These are phyloP conservation scores for Xylaria sp. DNA, from an alignment of 2,329 filamentous ascomycete genomes.

Conservation along the genomic window DNA sequence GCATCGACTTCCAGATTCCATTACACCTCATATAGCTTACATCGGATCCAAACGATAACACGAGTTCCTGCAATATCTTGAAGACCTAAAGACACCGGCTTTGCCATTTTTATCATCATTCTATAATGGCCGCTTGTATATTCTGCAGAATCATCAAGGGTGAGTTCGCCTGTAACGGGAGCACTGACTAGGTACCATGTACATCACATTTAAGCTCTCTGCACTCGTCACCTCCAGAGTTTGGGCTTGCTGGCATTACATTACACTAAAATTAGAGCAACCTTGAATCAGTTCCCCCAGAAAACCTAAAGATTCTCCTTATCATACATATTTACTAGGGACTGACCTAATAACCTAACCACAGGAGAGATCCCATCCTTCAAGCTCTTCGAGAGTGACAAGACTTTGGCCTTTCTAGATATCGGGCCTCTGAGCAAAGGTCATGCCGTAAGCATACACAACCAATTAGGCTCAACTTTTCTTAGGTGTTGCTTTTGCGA, in stretches of 20 bases:
- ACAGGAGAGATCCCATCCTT: conserved; percentile 93
- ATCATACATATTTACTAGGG: no score
- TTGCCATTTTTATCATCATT: conserved; percentile 38
- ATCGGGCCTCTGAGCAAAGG: conserved; percentile 88
- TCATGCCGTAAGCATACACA: conserved; percentile 72
- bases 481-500: neutral
- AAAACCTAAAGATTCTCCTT: neutral
- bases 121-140: conserved; percentile 74
- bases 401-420: conserved; percentile 93
- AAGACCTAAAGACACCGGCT: conserved; percentile 13
- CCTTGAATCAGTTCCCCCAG: neutral
- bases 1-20: no score
- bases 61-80: neutral
- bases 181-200: no score
- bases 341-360: neutral
- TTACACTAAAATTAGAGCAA: neutral
- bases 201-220: neutral
- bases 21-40: no score
- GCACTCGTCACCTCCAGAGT: neutral
- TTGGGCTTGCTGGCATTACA: neutral
- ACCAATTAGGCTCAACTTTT: neutral
- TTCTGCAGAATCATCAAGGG: conserved; percentile 99
- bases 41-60: neutral
- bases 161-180: conserved; percentile 37
- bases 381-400: conserved; percentile 95